Evolutionary conservation across 2,329 filamentous ascomycete genomes (phyloP), one percentile per base, ranked within the genome.

Genomic region (Aspergillus novoparasiticus): DNA sequence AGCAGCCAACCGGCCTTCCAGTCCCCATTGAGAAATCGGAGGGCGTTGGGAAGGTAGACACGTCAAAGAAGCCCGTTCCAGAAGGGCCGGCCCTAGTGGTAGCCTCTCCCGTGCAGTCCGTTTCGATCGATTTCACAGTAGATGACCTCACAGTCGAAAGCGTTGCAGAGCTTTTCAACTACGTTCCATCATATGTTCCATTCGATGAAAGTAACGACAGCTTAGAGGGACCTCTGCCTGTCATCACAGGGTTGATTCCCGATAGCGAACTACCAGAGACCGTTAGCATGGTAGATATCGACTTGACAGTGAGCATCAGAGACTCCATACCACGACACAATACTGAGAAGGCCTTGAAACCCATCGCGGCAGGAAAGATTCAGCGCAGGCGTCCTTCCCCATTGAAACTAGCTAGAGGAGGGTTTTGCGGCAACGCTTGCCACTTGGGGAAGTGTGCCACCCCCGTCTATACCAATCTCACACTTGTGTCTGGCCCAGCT

Each of bases 231-330:
- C 12, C 61, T n/a, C 41, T 32, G 10, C 57, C 61, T 3, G n/a
- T 60, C 23, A 62, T 65, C 32, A 39, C 16, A 21, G 28, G 48
- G 1, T 4, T 34, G 19, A 34, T 51, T n/a, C 28, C 28, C 4
- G 48, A 34, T 32, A 32, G 60, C 14, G 30, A 64, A 32, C 48
- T 63, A 8, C 61, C 61, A 0, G 39, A 21, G 4, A 39, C 43
- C 0, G 46, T 62, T 21, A 36, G 19, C 19, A 46, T 64, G 41
- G 14, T 32, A 14, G 61, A 67, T 6, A 21, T 65, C 14, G 58
- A 67, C 32, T 12, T 65, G 19, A 53, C 50, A 10, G 16, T 28
- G 43, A 58, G 62, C 6, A 9, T 58, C n/a, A 56, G 34, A 11
- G 11, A 32, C 9, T 8, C 28, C 21, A 12, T n/a, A n/a, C 19